Percentiles rank a stretch among this genome's conserved stretches.
These are phyloP conservation scores for Hamamelis virginiana DNA, from an alignment of 164 flowering plant species.

Conservation along the genomic window DNA sequence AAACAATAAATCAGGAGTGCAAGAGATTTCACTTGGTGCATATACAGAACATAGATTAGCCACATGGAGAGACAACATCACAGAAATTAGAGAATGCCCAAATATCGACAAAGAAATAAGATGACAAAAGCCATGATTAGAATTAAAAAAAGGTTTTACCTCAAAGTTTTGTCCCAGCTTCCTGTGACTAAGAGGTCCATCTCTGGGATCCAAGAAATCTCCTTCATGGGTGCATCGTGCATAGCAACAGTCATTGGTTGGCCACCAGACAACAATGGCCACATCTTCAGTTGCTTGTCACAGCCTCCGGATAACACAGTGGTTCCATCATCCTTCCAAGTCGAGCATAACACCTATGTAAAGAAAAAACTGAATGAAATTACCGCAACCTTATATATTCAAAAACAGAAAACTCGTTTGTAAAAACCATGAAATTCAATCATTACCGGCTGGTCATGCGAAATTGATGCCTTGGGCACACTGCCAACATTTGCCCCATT, in stretches of 20 bases:
- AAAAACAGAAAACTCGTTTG: not conserved
- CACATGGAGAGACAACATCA: too few species aligned
- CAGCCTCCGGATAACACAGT: constrained; percentile 98
- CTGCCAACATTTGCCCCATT: constrained; percentile 47
- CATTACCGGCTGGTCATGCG: constrained; percentile 93
- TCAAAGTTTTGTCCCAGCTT: constrained; percentile 95
- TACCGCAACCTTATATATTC: too few species aligned
- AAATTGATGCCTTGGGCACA: constrained; percentile 73
- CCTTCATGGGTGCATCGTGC: constrained; percentile 95
- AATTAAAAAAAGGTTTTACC: constrained; percentile 25
- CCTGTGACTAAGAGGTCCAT: constrained; percentile 84
- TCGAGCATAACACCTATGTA: constrained; percentile 80
- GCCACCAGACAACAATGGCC: constrained; percentile 86
- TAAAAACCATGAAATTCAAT: not conserved
- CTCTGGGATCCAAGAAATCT: constrained; percentile 91
- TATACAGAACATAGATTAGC: too few species aligned
- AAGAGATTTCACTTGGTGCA: too few species aligned
- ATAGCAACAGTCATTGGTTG: constrained; percentile 77
- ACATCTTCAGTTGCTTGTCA: constrained; percentile 97
- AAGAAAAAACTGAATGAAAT: too few species aligned
- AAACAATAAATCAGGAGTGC: too few species aligned
- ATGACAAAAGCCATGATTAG: too few species aligned
- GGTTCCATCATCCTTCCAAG: constrained; percentile 99
- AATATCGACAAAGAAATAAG: too few species aligned
- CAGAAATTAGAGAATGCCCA: too few species aligned